Base-by-base conservation (phyloP, 2,329 filamentous ascomycete species). In the Mollisiaceae sp. region DNA sequence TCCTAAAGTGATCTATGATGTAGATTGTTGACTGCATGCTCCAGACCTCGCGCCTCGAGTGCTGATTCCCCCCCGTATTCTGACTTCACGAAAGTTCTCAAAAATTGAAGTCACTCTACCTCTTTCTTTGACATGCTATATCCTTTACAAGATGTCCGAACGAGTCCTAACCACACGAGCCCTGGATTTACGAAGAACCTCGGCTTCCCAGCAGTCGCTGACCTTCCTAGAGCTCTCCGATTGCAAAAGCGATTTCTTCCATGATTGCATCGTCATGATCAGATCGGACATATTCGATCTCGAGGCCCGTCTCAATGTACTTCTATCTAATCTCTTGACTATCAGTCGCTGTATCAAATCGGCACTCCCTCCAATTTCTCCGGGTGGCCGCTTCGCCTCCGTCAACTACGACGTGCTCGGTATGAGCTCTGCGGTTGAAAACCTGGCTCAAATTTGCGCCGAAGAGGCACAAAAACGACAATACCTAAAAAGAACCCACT, bases 311-410 rank as follows among this genome's bases (percentile, higher is more conserved):
- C 18, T 39, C 9, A 57, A 38, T 22, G 9, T 15, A 9, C 32
- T 41, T 15, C 8, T 38, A 12, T 36, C 32, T 22, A 39, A 38
- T 22, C 11, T 57, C 9, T 15, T 57, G 4, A 57, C 35, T 14
- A 57, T 39, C 14, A 57, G 32, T 8, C 32, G 55, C 11, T 38
- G 32, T 41, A 57, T 57, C 55, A 57, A 57, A 22, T 32, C 27
- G 4, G 50, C 22, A 1, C 50, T 35, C 50, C 50, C 50, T 54
- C 50, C 50, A 9, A 15, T 35, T 12, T 3, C 22, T 5, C 22
- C 50, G 3, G 14, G 27, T 20, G 15, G 22, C 12, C 8, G 22
- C 4, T 32, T 54, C 14, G 14, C n/a, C 22, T 32, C 11, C 24
- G n/a, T 18, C 24, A 24, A 54, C n/a, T 8, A 54, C 4, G 50